Conservation (phyloP, 305 asterid genomes). For the Andrographis paniculata region DNA sequence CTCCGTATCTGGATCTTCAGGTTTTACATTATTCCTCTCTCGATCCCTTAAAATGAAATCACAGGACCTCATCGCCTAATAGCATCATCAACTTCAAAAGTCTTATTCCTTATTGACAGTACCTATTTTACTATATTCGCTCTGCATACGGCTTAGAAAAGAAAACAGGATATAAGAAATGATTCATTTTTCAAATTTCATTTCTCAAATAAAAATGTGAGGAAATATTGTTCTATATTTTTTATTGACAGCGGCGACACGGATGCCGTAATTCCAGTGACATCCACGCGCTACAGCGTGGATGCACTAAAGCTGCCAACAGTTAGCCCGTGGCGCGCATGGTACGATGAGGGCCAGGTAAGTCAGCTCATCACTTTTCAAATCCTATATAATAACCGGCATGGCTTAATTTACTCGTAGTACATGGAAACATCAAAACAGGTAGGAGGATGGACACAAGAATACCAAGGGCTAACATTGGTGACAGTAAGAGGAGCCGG, state of each 20-base stretch:
- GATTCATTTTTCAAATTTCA: too few relatives aligned
- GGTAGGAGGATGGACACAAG: constrained; percentile 97
- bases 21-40: constrained; percentile 23
- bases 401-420: background rate
- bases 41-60: background rate
- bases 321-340: constrained; percentile 63
- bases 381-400: too few relatives aligned
- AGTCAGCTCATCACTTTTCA: background rate
- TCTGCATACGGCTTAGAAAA: too few relatives aligned
- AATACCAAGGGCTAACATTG: constrained; percentile 68
- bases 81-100: too few relatives aligned
- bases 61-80: too few relatives aligned
- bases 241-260: constrained; percentile 62
- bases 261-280: constrained; percentile 84
- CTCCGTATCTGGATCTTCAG: constrained; percentile 94
- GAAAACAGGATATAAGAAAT: too few relatives aligned
- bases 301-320: constrained; percentile 67
- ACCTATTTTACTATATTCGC: too few relatives aligned
- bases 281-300: constrained; percentile 82
- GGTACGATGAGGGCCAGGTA: constrained; percentile 93
- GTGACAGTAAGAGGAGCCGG: constrained; percentile 92
- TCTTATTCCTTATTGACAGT: too few relatives aligned
- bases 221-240: too few relatives aligned
- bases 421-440: constrained; percentile 17
- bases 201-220: too few relatives aligned